Evolutionary conservation across 169 alveolate species (phyloP), one percentile per base, ranked within the genome.

Genomic region (Cryptosporidium sp.): DNA sequence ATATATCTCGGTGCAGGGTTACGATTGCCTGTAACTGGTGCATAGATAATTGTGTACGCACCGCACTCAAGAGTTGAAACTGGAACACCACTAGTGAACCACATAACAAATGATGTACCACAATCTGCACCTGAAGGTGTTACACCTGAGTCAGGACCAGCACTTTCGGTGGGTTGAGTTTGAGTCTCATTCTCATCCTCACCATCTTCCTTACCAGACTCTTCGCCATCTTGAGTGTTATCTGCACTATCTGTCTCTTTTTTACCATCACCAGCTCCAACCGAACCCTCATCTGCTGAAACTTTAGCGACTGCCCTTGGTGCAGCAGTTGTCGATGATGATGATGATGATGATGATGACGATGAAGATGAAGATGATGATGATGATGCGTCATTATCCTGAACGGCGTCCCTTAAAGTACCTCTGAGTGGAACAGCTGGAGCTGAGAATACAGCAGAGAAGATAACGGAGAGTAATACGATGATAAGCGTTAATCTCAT

Each of bases 51-150:
- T 1, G 80, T 69, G 48, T 69, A 69, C 0, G 0, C 29, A 14
- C 58, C 80, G 18, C 80, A 69, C 10, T 35, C 21, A 2, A 69
- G 41, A 0, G 80, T 69, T n/a, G 80, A 18, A 69, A 39, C 59
- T 18, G 80, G 59, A 0, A n/a, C 31, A 0, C 80, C 80, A 18
- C 16, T 2, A 1, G 1, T 3, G 37, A 69, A 69, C 80, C 80
- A 69, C 35, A 69, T 45, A 1, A 16, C 7, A 29, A 69, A 69
- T 37, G 45, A 37, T 7, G 23, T 45, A 18, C 80, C 80, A 3
- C 80, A 69, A 3, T 37, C 31, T 5, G 2, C 43, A 0, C 0
- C 21, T 23, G 33, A 7, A 37, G 43, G 2, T 37, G 43, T 37
- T n/a, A n/a, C n/a, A n/a, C n/a, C n/a, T n/a, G n/a, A n/a, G n/a